Evolutionary conservation across 345 rosid species (phyloP).

Genomic region (Salix brachista): DNA sequence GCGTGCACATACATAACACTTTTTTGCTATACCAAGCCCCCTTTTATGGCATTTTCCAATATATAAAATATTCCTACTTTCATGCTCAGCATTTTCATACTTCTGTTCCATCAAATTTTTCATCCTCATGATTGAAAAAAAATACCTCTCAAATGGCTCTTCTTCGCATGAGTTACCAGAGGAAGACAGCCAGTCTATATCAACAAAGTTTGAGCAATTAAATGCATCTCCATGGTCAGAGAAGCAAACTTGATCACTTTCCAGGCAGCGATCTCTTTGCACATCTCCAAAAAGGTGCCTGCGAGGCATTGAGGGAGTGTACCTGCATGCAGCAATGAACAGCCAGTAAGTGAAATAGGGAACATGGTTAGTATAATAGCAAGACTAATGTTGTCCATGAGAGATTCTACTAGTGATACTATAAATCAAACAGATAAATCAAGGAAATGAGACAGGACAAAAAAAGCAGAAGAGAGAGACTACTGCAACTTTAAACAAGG

Average conservation of each 20-base stretch:
- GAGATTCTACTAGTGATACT: not conserved
- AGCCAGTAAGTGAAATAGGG: constrained; percentile 9
- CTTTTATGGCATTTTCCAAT: not conserved
- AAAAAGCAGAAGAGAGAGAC: not conserved
- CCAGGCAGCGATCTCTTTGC: constrained; percentile 46
- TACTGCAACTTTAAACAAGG: not conserved
- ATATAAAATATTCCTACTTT: not conserved
- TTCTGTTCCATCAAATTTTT: not conserved
- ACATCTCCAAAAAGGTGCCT: constrained; percentile 71
- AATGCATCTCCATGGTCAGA: constrained; percentile 62
- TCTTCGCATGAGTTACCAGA: constrained; percentile 88
- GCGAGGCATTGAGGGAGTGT: constrained; percentile 67
- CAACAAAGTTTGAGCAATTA: constrained; percentile 85
- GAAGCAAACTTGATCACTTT: constrained; percentile 48
- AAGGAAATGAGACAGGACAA: not conserved
- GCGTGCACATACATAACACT: not conserved
- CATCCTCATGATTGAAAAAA: not conserved
- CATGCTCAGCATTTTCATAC: not conserved
- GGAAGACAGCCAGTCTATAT: constrained; percentile 89
- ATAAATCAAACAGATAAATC: not conserved
- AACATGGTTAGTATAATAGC: not conserved
- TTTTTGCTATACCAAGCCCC: not conserved
- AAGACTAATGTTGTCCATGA: not conserved
- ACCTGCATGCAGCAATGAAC: constrained; percentile 39
- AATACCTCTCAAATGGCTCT: constrained; percentile 80